Base-by-base conservation (phyloP, 1,284 basidiomycete genomes). In the Ganoderma lingzhi region DNA sequence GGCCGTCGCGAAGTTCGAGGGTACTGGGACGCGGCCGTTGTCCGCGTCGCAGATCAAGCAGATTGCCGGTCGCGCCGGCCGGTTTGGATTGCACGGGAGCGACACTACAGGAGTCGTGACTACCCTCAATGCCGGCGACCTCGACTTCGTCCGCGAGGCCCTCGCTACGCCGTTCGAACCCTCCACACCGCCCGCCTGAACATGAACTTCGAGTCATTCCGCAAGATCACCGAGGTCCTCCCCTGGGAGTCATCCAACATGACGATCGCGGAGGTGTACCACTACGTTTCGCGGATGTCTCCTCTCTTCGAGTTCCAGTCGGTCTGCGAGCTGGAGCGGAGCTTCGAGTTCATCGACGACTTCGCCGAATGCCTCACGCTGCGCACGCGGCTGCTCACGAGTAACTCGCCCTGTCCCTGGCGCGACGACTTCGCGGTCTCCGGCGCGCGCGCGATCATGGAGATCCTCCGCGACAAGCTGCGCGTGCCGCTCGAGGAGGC, bases 31-130 rank as follows among this genome's bases (percentile, higher is more conserved):
- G 17, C 80, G 84, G 0, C 81, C 84, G 0, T 84, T 99, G 2
- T 89, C 93, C 0, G 81, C 89, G 2, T 95, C 96, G 0, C 93
- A 96, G 77, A 90, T 96, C 80, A 99, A 99, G 80, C 97, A 99
- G 80, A 99, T 99, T 63, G 97, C 95, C 0, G 97, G 97, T 4
- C 90, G 98, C 59, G 98, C 98, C 0, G 97, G 97, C 3, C 92
- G 98, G 1, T 99, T 90, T 79, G 96, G 96, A 1, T 82, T 94
- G 66, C 89, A 92, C 68, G 83, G 81, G 15, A 77, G 80, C 65
- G 82, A 84, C 41, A 76, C 83, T 0, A 90, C 88, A 3, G 92
- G 93, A 9, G 84, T 87, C 30, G 90, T 89, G n/a, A 96, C 96
- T 0, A 95, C 96, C 0, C 79, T 98, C 12, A 79, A 87, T 63